A percentile compares a stretch with the other conserved stretches of the same genome.
Evolutionary conservation across 208 protist genomes (phyloP).

Genomic region (Leishmania turanica): DNA sequence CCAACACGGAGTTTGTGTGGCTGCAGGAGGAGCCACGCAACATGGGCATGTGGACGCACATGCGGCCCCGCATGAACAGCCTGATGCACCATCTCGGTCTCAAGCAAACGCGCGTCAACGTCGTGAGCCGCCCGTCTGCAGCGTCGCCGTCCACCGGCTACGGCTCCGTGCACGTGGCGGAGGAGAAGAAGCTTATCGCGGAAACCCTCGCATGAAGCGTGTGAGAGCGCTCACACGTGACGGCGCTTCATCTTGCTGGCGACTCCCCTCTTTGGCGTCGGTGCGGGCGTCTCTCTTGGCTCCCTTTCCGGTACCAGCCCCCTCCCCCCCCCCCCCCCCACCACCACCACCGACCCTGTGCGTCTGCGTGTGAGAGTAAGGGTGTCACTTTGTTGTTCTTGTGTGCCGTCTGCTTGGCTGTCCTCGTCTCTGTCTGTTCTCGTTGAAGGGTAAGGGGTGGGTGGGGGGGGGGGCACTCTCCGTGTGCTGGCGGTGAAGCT

Average conservation of each 20-base stretch:
- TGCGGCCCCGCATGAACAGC: constrained; percentile 81
- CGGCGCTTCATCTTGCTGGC: not conserved
- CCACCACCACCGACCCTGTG: not conserved
- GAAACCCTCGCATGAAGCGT: constrained; percentile 56
- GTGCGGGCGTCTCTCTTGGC: not conserved
- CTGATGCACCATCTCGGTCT: constrained; percentile 69
- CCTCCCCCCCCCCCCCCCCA: too few relatives aligned
- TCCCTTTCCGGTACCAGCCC: too few relatives aligned
- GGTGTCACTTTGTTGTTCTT: not conserved
- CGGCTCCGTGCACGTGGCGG: constrained; percentile 84
- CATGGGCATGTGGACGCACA: constrained; percentile 95
- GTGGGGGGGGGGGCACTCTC: not conserved
- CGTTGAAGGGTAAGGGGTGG: not conserved
- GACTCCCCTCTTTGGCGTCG: not conserved
- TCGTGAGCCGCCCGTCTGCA: constrained; percentile 69
- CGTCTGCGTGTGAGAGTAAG: not conserved
- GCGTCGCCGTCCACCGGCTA: constrained; percentile 93
- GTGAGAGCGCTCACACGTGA: not conserved
- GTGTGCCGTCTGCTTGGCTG: not conserved
- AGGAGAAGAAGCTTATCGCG: constrained; percentile 77
- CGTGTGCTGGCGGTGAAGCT: too few relatives aligned
- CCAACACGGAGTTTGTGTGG: constrained; percentile 94
- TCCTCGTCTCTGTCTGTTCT: not conserved
- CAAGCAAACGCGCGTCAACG: constrained; percentile 50
- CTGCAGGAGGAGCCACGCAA: constrained; percentile 98